Base-by-base conservation (phyloP, 805 yeast genomes). In the Ogataea neopini region DNA sequence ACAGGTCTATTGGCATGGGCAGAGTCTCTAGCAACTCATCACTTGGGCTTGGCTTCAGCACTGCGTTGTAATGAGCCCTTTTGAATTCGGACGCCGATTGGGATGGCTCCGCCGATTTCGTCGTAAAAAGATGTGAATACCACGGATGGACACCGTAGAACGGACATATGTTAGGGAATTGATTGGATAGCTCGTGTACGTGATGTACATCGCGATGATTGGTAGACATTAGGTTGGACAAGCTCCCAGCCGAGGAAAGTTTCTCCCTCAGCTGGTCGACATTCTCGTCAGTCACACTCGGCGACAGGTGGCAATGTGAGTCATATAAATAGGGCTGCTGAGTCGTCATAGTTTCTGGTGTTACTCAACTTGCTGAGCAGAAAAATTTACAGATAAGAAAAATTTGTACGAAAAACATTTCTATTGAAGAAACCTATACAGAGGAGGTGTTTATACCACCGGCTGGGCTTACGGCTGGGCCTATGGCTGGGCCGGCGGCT, bases 81-180 rank as follows among this genome's bases (percentile, higher is more conserved):
- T 83, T 84, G 28, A 58, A 53, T 1, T 56, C 58, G 1, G 44
- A 35, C 1, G 48, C 55, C 2, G 51, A 6, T 35, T 50, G 14
- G 20, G 49, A 15, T 6, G 45, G n/a, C 10, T 51, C 2, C 14
- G 14, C 40, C 14, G 55, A 49, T 1, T 56, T 62, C n/a, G 66
- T 57, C 2, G 77, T 68, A 52, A 80, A 84, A 15, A 84, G 53
- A 62, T 91, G 96, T 2, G 82, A 67, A 59, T 79, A 91, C 98
- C 98, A 92, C 0, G 99, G 99, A 65, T 92, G 99, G 1, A 89
- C 70, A 0, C 98, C 96, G 59, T 79, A 77, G 33, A 78, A 76
- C 0, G 84, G 78, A 7, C 69, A 61, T 1, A 75, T 51, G 3
- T 55, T 53, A 18, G 64, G 47, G 19, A 53, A 39, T 19, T 49